These are phyloP conservation scores for Mortierella sp. DNA, from an alignment of 371 early-diverging fungal species.

Conservation along the genomic window DNA sequence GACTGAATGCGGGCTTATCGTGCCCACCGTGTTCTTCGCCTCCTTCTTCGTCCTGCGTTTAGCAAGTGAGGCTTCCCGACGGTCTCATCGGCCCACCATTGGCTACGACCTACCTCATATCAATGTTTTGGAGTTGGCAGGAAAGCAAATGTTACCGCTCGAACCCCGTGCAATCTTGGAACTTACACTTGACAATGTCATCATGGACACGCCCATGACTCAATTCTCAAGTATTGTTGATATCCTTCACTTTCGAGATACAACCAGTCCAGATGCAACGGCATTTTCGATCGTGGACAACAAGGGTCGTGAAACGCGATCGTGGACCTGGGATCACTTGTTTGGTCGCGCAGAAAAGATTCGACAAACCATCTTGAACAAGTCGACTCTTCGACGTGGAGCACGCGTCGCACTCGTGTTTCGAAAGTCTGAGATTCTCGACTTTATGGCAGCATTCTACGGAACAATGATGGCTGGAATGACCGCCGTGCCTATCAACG, in stretches of 20 bases:
- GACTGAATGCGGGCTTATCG: too few species aligned
- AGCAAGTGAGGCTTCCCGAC: too few species aligned
- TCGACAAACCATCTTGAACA: conserved; percentile 63
- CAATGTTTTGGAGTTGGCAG: conserved; percentile 23
- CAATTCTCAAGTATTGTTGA: conserved; percentile 32
- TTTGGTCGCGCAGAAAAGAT: conserved; percentile 74
- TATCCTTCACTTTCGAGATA: conserved; percentile 17
- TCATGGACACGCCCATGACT: conserved; percentile 23
- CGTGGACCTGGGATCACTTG: conserved; percentile 76
- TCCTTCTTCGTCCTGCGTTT: too few species aligned
- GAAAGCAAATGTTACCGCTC: conserved; percentile 40
- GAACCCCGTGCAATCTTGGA: conserved; percentile 27
- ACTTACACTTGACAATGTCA: conserved; percentile 22
- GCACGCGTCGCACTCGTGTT: conserved; percentile 81
- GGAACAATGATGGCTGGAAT: conserved; percentile 83
- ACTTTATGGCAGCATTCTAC: conserved; percentile 78
- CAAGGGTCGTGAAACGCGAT: conserved; percentile 70
- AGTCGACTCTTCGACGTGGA: conserved; percentile 60
- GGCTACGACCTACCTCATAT: conserved; percentile 17
- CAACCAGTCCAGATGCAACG: not conserved
- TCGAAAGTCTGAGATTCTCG: conserved; percentile 78
- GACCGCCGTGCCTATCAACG: conserved; percentile 84
- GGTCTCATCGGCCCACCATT: conserved; percentile 7
- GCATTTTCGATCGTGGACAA: conserved; percentile 76
- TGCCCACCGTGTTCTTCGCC: too few species aligned